These are phyloP conservation scores for Harrya chromipes DNA, from an alignment of 768 basidiomycete species.

Conservation along the genomic window DNA sequence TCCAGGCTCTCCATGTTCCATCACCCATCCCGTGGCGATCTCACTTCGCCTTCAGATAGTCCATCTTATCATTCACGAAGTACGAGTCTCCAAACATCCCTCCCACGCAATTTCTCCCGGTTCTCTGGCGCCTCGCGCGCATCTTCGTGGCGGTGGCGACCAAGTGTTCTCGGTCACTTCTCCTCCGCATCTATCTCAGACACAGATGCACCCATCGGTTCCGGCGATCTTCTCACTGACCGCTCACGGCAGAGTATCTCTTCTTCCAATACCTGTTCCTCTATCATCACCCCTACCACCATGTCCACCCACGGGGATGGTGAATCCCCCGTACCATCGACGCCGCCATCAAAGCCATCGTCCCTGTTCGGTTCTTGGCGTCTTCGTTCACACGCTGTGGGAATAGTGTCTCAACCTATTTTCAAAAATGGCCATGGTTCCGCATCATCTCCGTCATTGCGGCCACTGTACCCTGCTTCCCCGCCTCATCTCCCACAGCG, in stretches of 20 bases:
- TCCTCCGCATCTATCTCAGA: conserved; percentile 46
- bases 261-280: conserved; percentile 53
- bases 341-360: conserved; percentile 31
- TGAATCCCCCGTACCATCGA: conserved; percentile 39
- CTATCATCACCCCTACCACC: conserved; percentile 38
- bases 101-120: conserved; percentile 16
- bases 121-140: conserved; percentile 7
- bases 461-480: conserved; percentile 37
- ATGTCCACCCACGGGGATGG: conserved; percentile 39
- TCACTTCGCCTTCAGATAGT: conserved; percentile 26
- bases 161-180: conserved; percentile 65
- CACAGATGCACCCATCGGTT: conserved; percentile 39
- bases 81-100: conserved; percentile 47
- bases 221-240: conserved; percentile 40
- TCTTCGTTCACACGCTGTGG: conserved; percentile 25
- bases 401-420: conserved; percentile 31
- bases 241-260: conserved; percentile 59
- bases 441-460: conserved; percentile 34
- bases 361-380: conserved; percentile 35
- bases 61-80: conserved; percentile 44
- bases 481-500: conserved; percentile 40
- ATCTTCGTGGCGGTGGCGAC: conserved; percentile 52
- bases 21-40: conserved; percentile 28
- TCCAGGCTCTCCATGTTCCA: conserved; percentile 46
- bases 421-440: conserved; percentile 27